These are phyloP conservation scores for Solanum rostratum DNA, from an alignment of 257 asterid species.

Conservation along the genomic window DNA sequence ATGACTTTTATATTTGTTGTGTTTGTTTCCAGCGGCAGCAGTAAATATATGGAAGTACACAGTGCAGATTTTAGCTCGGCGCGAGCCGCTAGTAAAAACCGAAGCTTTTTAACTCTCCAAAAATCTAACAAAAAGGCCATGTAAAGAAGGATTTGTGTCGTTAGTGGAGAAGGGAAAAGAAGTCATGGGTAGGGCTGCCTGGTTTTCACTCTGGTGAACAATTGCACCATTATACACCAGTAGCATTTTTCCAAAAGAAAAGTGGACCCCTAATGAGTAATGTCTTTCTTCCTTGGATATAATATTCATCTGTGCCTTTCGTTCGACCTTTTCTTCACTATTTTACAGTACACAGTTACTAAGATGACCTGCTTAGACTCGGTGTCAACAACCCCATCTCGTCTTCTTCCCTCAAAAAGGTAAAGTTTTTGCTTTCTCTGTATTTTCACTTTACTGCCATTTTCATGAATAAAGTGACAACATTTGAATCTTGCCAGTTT, in stretches of 20 bases:
- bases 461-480: background rate
- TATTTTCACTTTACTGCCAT: background rate
- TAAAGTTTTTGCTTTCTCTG: background rate
- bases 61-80: background rate
- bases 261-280: slow-evolving; percentile 5
- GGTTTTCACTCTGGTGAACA: background rate
- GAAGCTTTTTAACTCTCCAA: background rate
- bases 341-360: background rate
- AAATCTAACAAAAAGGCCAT: background rate
- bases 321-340: background rate
- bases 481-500: background rate
- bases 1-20: too few relatives aligned
- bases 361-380: background rate
- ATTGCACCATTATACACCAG: background rate
- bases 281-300: background rate
- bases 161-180: background rate
- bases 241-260: background rate
- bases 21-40: too few relatives aligned
- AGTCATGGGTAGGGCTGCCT: background rate
- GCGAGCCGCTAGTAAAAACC: background rate
- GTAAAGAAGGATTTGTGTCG: slow-evolving; percentile 11
- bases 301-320: background rate
- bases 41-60: background rate
- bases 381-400: background rate
- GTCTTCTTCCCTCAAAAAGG: background rate